Evolutionary conservation across 1,284 basidiomycete species (phyloP).

Genomic region (Cutaneotrichosporon sp.): DNA sequence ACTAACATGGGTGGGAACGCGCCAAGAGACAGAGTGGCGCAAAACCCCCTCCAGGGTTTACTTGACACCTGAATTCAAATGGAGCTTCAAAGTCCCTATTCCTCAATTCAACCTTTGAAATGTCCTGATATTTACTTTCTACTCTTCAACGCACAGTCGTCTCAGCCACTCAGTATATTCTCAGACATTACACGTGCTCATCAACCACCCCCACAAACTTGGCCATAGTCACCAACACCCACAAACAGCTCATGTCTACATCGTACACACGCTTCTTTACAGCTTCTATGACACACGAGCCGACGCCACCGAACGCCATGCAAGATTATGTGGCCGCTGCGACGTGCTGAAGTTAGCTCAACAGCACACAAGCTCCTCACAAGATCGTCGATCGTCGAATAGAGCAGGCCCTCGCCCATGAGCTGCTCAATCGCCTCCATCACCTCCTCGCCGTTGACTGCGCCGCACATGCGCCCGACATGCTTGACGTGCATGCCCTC

Average conservation of each 20-base stretch:
- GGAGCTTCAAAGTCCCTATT: too few relatives aligned
- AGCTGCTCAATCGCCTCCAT: slow-evolving; percentile 65
- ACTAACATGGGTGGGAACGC: neutral
- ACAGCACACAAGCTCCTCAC: slow-evolving; percentile 31
- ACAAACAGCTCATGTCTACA: slow-evolving; percentile 5
- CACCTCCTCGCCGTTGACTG: slow-evolving; percentile 40
- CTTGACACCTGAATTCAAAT: too few relatives aligned
- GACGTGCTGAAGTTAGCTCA: slow-evolving; percentile 5
- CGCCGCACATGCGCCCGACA: slow-evolving; percentile 55
- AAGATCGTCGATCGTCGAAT: slow-evolving; percentile 65
- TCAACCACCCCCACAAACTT: too few relatives aligned
- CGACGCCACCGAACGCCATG: neutral
- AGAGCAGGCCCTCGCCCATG: slow-evolving; percentile 67
- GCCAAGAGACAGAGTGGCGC: neutral
- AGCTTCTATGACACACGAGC: neutral
- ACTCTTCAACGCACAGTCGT: too few relatives aligned
- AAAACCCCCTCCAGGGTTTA: too few relatives aligned
- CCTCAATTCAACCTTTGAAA: too few relatives aligned
- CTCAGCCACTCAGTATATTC: too few relatives aligned
- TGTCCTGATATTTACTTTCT: too few relatives aligned
- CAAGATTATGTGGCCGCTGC: neutral
- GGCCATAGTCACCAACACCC: too few relatives aligned
- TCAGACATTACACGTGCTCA: too few relatives aligned
- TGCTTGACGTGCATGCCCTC: slow-evolving; percentile 67
- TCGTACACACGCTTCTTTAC: slow-evolving; percentile 9